Evolutionary conservation across 352 stramenopile species (phyloP).

Genomic region (Phytophthora multivora): DNA sequence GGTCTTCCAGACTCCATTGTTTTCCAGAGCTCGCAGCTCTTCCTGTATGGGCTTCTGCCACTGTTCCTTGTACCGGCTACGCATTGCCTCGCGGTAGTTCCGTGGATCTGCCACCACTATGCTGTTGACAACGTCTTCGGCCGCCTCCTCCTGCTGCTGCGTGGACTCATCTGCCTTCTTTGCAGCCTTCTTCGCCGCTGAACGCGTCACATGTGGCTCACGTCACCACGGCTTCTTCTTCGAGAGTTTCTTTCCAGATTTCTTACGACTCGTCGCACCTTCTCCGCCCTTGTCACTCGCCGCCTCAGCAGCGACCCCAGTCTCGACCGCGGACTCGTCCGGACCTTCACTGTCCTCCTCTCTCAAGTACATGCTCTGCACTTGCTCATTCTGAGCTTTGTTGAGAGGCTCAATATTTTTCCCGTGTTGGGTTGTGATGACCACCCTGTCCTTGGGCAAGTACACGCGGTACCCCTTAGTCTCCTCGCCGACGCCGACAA

Average conservation of each 20-base stretch:
- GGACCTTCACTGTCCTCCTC: background rate
- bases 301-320: background rate
- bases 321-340: background rate
- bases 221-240: background rate
- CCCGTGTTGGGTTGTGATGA: slow-evolving; percentile 11
- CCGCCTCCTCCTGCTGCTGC: background rate
- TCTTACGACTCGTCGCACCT: background rate
- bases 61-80: no score
- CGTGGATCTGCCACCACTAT: no score
- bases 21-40: background rate
- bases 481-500: slow-evolving; percentile 10
- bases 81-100: no score
- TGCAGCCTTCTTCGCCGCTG: background rate
- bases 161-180: background rate
- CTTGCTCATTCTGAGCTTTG: background rate
- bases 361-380: background rate
- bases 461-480: slow-evolving; percentile 25
- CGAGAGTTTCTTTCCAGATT: background rate
- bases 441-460: slow-evolving; percentile 9
- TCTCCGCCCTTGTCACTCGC: background rate
- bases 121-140: no score
- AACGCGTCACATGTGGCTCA: background rate
- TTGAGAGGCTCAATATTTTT: background rate
- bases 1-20: background rate
- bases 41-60: no score